Base-by-base conservation (phyloP, 306 rosid species). In the Dalbergia cultrata region DNA sequence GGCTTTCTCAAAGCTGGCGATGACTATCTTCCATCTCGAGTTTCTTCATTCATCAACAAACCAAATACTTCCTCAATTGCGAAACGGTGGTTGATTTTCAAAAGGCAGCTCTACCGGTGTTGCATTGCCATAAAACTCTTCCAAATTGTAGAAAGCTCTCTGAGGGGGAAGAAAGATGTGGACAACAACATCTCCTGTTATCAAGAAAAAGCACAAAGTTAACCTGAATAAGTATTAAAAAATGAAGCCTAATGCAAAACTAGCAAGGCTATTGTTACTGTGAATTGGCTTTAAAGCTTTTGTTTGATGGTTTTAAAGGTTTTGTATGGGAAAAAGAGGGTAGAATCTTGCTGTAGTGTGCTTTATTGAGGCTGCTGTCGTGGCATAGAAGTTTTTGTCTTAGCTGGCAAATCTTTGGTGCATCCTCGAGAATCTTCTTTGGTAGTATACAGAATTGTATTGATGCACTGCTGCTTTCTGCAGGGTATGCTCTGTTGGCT, bases 81-180 rank as follows among this genome's bases (percentile, higher is more conserved):
- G 91, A 86, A 87, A 86, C 13, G 95, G 97, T 16, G 92, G 92
- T 80, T 89, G 90, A 61, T 89, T 90, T 85, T 95, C 97, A 1
- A 90, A 93, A 74, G 97, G 97, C 50, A 95, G 88, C 79, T 93
- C 95, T 70, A 95, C 82, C 1, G 73, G 80, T 13, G 94, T 88
- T n/a, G 99, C 99, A 35, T 93, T 93, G 11, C 74, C 97, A 37
- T 93, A 95, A 73, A 95, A 95, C 78, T 95, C 99, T 82, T 95
- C 99, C 88, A 95, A 86, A 78, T 95, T 95, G 92, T 95, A 95
- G 88, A 91, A 95, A 54, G 80, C 90, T 79, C 99, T 88, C 59
- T 91, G 94, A 61, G 53, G 90, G 5, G 99, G 99, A 86, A 95
- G 99, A 86, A 95, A 95, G 79, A 95, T 88, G 78, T 95, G 99